Evolutionary conservation across 148 eudicot genomes (phyloP).

Genomic region (Linanthus parryae): DNA sequence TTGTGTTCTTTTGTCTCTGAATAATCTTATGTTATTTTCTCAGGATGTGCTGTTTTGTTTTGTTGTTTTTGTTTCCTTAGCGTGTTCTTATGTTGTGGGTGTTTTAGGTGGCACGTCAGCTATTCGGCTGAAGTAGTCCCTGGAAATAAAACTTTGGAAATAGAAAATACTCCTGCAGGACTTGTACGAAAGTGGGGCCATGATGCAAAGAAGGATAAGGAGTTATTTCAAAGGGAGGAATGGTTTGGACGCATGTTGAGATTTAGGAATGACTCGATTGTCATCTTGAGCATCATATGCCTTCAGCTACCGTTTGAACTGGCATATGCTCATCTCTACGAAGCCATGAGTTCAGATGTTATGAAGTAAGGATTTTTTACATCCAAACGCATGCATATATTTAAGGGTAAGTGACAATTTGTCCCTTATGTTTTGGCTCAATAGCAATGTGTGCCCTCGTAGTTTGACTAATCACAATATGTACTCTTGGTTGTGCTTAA

Average conservation of each 20-base stretch:
- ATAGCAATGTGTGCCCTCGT: no score
- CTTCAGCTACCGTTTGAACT: slow-evolving; percentile 95
- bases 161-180: slow-evolving; percentile 48
- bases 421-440: no score
- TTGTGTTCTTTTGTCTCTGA: no score
- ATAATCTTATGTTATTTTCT: no score
- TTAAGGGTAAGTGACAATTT: no score
- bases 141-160: slow-evolving; percentile 45
- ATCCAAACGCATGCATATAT: no score
- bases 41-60: no score
- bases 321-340: slow-evolving; percentile 93
- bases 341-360: slow-evolving; percentile 48
- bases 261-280: slow-evolving; percentile 76
- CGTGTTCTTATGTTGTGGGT: no score
- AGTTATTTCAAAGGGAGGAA: slow-evolving; percentile 70
- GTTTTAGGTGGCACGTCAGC: slow-evolving; percentile 70
- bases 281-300: slow-evolving; percentile 72
- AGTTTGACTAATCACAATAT: no score
- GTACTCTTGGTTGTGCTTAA: no score
- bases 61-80: no score
- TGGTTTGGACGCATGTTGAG: slow-evolving; percentile 73
- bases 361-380: slow-evolving; percentile 49
- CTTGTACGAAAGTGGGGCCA: slow-evolving; percentile 37
- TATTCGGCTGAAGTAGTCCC: slow-evolving; percentile 50
- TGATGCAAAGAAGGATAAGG: slow-evolving; percentile 51